Evolutionary conservation across 192 early-diverging fungal genomes (phyloP), one percentile per base, ranked within the genome.

Genomic region (Lobosporangium transversale): DNA sequence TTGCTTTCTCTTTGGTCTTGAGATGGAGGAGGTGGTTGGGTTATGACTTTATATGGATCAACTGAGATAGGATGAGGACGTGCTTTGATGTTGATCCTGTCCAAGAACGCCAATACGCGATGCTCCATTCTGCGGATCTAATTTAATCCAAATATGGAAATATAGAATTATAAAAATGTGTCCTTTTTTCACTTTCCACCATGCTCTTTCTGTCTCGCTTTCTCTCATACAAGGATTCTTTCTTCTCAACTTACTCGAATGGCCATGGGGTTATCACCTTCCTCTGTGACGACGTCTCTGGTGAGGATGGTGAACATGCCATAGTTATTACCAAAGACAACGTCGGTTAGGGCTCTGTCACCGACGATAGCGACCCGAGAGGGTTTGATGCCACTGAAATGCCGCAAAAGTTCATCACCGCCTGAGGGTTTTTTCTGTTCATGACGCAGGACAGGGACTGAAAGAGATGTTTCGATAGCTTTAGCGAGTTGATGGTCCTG

Each of bases 301-400:
- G 88, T 91, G 65, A 92, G 86, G 26, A 97, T 88, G 0, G 90
- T 91, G 9, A 89, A 37, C 79, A 90, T 87, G 35, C 92, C 93
- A 26, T 83, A 79, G 29, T 80, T 64, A 58, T 98, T 96, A 6
- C 91, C 97, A 85, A 92, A 91, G 3, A 94, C 81, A 0, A 97
- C 80, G 58, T 98, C 95, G 0, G 95, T 98, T 14, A 93, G 70
- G 24, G 94, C 76, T 5, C 97, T 87, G 68, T 97, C 97, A 26
- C 97, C 97, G 0, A 95, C 88, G 51, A 97, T 88, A 0, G 87
- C 93, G 20, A 95, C 83, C 42, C 85, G 62, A 1, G 37, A 11
- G 0, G 92, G 81, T 4, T 61, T 33, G 10, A 68, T 55, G 1
- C 53, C 54, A 17, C 60, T 33, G 53, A 93, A 87, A 45, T 86